These are phyloP conservation scores for Cutaneotrichosporon cutaneum DNA, from an alignment of 1,284 basidiomycete species.

Conservation along the genomic window DNA sequence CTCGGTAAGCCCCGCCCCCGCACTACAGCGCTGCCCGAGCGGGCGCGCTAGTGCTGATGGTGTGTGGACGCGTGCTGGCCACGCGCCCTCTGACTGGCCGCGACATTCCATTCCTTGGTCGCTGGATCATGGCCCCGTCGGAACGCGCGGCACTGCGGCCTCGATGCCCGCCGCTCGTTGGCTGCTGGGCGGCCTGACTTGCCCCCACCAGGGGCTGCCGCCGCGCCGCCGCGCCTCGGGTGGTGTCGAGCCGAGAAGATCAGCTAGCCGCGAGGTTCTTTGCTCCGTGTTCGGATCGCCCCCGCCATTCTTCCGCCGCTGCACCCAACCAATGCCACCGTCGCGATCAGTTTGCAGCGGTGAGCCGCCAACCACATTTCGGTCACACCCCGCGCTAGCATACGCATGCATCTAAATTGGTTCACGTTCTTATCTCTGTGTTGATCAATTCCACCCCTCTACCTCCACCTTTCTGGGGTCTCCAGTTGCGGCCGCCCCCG, in stretches of 20 bases:
- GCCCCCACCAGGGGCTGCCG: neutral
- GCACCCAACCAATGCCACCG: too few relatives aligned
- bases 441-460: too few relatives aligned
- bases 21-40: neutral
- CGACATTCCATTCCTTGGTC: neutral
- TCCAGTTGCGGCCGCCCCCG: too few relatives aligned
- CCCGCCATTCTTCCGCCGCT: neutral
- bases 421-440: too few relatives aligned
- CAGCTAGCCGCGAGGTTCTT: neutral
- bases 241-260: neutral
- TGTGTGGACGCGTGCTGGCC: neutral
- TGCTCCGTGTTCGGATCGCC: neutral
- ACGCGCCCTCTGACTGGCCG: neutral
- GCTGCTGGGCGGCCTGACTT: too few relatives aligned
- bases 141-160: neutral
- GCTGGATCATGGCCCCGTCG: neutral
- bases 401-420: too few relatives aligned
- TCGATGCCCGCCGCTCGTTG: neutral
- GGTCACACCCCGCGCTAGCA: too few relatives aligned
- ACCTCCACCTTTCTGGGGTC: too few relatives aligned
- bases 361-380: too few relatives aligned
- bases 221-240: neutral
- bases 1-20: too few relatives aligned
- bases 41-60: neutral
- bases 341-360: too few relatives aligned